phyloP scores from a whole-genome alignment of 2,329 filamentous ascomycete genomes.

The Neurospora sp. region DNA sequence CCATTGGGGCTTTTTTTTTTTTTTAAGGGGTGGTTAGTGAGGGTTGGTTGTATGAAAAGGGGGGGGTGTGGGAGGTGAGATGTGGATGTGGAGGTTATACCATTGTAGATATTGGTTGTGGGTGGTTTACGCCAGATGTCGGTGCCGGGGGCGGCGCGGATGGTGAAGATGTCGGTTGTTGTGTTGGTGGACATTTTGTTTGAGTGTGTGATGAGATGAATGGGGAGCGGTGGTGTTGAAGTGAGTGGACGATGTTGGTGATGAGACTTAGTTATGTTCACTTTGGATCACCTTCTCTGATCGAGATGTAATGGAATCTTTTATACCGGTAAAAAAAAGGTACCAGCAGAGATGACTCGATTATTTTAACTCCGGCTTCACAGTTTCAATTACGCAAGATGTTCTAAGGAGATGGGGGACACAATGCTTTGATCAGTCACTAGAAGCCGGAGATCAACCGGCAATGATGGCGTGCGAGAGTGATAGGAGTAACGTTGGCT shows the following conservation, averaged over 20 bases:
- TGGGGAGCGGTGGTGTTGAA: neutral
- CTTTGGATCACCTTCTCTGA: neutral
- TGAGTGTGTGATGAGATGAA: neutral
- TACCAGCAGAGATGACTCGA: neutral
- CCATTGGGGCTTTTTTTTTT: too few relatives aligned
- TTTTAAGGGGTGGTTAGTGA: too few relatives aligned
- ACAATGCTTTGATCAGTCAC: neutral
- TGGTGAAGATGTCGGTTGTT: constrained; percentile 44
- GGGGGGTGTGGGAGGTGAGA: too few relatives aligned
- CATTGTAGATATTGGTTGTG: constrained; percentile 54
- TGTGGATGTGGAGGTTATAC: constrained; percentile 18
- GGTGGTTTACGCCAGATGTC: constrained; percentile 74
- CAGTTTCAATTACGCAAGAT: neutral
- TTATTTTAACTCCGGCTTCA: neutral
- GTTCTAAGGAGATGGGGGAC: neutral
- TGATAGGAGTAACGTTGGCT: neutral
- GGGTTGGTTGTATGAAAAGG: too few relatives aligned
- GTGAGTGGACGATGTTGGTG: neutral
- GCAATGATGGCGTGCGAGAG: neutral
- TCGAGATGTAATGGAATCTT: neutral
- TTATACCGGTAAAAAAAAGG: neutral
- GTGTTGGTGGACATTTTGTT: constrained; percentile 6
- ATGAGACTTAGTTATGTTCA: neutral
- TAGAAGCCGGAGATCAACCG: neutral
- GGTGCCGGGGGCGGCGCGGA: constrained; percentile 49